Conservation (phyloP, 768 basidiomycete genomes). For the Leccinum boreale region DNA sequence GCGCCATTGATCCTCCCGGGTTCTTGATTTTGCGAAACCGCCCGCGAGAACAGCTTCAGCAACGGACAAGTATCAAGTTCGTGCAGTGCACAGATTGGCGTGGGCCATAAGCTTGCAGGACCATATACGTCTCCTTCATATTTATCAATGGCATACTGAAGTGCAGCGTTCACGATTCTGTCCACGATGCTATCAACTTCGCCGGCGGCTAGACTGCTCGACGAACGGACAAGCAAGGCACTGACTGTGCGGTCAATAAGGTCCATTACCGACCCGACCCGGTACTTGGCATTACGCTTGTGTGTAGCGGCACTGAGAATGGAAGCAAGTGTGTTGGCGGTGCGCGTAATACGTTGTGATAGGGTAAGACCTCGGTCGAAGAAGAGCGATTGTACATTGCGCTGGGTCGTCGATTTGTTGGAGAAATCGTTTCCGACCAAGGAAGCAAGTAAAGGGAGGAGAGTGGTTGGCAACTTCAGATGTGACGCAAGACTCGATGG, state of each 20-base stretch:
- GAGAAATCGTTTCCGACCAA: slow-evolving; percentile 82
- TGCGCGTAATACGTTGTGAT: slow-evolving; percentile 63
- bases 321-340: slow-evolving; percentile 53
- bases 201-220: slow-evolving; percentile 48
- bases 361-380: slow-evolving; percentile 59
- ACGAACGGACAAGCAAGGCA: slow-evolving; percentile 49
- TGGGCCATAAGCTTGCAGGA: slow-evolving; percentile 47
- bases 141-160: slow-evolving; percentile 75
- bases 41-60: slow-evolving; percentile 48
- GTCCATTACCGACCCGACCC: slow-evolving; percentile 69
- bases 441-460: slow-evolving; percentile 76
- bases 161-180: slow-evolving; percentile 65
- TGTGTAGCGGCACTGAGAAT: slow-evolving; percentile 50
- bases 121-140: slow-evolving; percentile 42
- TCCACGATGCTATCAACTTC: slow-evolving; percentile 67
- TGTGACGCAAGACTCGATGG: slow-evolving; percentile 61
- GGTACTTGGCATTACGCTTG: slow-evolving; percentile 50
- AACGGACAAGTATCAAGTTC: slow-evolving; percentile 53
- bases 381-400: slow-evolving; percentile 57
- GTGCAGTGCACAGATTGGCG: slow-evolving; percentile 62
- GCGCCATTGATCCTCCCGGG: slow-evolving; percentile 19
- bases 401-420: slow-evolving; percentile 44
- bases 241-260: slow-evolving; percentile 69
- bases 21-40: slow-evolving; percentile 16
- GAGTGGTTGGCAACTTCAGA: slow-evolving; percentile 61